These are phyloP conservation scores for Dendrothele bispora DNA, from an alignment of 768 basidiomycete genomes.

Conservation along the genomic window DNA sequence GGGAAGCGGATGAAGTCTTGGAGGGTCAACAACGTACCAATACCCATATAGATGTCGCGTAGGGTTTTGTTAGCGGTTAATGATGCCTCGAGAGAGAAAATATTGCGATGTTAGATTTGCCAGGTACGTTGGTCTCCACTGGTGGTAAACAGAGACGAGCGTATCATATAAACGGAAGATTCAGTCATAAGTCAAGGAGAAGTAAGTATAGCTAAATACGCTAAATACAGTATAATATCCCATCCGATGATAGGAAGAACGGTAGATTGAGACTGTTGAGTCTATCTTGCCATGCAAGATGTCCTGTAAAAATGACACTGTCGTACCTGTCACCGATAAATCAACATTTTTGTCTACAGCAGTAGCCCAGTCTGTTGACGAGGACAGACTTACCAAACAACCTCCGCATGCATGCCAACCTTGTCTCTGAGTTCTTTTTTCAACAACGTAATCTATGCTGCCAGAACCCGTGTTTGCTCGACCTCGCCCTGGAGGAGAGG, in stretches of 20 bases:
- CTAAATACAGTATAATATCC: constrained; percentile 68
- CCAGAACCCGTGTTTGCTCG: constrained; percentile 61
- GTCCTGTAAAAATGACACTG: constrained; percentile 62
- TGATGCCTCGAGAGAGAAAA: constrained; percentile 45
- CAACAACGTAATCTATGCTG: constrained; percentile 78
- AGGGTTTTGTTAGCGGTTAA: too few relatives aligned
- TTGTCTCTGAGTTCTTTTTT: constrained; percentile 57
- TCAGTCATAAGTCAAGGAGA: too few relatives aligned
- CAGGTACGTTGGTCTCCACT: constrained; percentile 64
- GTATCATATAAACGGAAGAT: too few relatives aligned
- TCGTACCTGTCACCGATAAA: constrained; percentile 74
- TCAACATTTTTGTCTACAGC: neutral
- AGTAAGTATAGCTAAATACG: neutral
- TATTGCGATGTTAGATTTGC: constrained; percentile 53
- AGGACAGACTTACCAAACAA: constrained; percentile 67
- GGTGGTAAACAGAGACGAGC: neutral
- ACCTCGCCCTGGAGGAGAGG: constrained; percentile 44
- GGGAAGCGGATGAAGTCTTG: neutral
- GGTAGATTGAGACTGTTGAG: constrained; percentile 69
- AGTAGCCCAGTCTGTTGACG: too few relatives aligned
- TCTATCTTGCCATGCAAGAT: constrained; percentile 72
- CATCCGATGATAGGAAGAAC: constrained; percentile 73
- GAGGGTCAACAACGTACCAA: neutral
- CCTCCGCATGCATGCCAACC: constrained; percentile 69
- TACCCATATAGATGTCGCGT: constrained; percentile 66